Base-by-base conservation (phyloP, 1,284 basidiomycete species). In the Malassezia slooffiae region DNA sequence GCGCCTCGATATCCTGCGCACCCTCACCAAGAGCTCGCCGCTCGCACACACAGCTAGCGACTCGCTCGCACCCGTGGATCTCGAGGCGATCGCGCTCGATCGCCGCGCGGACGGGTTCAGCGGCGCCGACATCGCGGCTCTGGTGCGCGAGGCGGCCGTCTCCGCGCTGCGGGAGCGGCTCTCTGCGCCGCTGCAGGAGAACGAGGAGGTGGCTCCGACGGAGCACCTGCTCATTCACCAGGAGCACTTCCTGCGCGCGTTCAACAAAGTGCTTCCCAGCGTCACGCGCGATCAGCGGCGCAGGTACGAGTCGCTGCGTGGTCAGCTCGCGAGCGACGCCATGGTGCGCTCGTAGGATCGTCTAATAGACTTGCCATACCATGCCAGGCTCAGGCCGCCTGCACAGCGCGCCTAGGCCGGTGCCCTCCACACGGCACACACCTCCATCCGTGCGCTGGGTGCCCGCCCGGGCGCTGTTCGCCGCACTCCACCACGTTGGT, bases 71-170 rank as follows among this genome's bases (percentile, higher is more conserved):
- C 29, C 38, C 10, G 61, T 63, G 10, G 52, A 60, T 29, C 43
- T 66, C 31, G 41, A 52, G 16, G 29, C 38, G 17, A 57, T 64
- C 17, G 57, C 57, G 4, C 30, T 50, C 23, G 61, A 67, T 32
- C 22, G 13, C 11, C 47, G 58, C 33, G 51, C 57, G 12, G 58
- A 66, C 11, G 66, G 66, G 17, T 67, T 58, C 42, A 59, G 55
- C 12, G 66, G 66, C 17, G 66, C 66, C 17, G 66, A 69, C 43
- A 34, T 67, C 9, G 66, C 66, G 9, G 62, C 65, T 10, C 54
- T 69, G 0, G 58, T 62, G 13, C 53, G 66, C 27, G 64, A 97
- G 70, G 88, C 91, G 1, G 88, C 86, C 0, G 86, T 91, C 2
- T 73, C 77, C 13, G 88, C 91, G 0, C 72, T 97, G 24, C 75